Conservation (phyloP, 2,329 filamentous ascomycete genomes). For the Coniella vitis region DNA sequence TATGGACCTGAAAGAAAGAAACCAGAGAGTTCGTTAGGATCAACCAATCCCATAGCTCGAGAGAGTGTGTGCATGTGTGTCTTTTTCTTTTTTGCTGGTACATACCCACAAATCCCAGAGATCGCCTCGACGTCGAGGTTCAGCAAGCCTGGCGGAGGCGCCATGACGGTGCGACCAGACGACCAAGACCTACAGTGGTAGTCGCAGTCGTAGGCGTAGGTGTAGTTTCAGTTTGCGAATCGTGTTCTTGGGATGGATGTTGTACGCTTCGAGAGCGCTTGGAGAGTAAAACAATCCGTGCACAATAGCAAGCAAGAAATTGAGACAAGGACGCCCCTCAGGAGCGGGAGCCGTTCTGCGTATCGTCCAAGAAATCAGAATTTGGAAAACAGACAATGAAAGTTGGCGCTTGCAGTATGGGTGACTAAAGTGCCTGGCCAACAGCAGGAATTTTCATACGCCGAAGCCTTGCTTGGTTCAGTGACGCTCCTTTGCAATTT, state of each 20-base stretch:
- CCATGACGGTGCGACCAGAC: constrained; percentile 32
- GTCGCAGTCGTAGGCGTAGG: no score
- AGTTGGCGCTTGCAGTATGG: neutral
- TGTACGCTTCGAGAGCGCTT: no score
- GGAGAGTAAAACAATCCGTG: no score
- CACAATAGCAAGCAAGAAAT: no score
- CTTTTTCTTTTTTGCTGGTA: no score
- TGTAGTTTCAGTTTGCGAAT: no score
- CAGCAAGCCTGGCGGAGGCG: constrained; percentile 46
- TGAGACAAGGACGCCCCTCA: no score
- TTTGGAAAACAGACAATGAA: neutral
- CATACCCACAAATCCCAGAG: constrained; percentile 80
- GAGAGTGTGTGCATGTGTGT: no score
- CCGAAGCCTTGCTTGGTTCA: neutral
- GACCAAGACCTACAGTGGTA: no score
- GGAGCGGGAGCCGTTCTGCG: no score
- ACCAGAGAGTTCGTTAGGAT: neutral
- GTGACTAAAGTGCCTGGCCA: neutral
- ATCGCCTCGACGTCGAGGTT: constrained; percentile 84
- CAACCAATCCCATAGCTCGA: neutral
- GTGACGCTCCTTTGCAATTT: constrained; percentile 6
- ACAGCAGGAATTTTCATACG: constrained; percentile 10
- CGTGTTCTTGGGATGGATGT: no score
- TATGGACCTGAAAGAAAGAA: constrained; percentile 59
- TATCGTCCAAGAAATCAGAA: neutral